These are phyloP conservation scores for Pyricularia pennisetigena DNA, from an alignment of 2,329 filamentous ascomycete genomes.

Conservation along the genomic window DNA sequence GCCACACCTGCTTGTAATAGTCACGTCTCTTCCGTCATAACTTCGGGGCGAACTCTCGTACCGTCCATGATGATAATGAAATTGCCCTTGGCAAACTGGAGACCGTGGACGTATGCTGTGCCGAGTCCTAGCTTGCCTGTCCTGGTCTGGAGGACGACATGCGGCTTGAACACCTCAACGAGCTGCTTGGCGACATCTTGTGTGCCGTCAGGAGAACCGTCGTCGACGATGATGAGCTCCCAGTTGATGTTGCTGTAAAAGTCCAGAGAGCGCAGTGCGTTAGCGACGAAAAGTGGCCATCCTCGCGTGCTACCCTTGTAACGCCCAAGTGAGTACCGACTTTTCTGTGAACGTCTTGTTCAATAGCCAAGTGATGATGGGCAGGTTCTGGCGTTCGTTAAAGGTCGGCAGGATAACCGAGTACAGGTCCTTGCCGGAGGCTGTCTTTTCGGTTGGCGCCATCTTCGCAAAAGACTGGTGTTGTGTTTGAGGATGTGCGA, in stretches of 20 bases:
- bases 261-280: not conserved
- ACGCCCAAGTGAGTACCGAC: constrained; percentile 39
- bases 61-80: constrained; percentile 99
- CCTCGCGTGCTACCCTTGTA: not conserved
- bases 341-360: constrained; percentile 84
- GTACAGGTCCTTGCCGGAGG: constrained; percentile 60
- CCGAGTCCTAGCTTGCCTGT: constrained; percentile 94
- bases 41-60: not conserved
- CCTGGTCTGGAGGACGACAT: constrained; percentile 77
- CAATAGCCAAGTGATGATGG: constrained; percentile 89
- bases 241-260: constrained; percentile 75
- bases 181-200: constrained; percentile 86
- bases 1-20: not conserved
- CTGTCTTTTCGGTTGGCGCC: constrained; percentile 30
- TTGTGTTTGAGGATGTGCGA: not conserved
- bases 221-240: constrained; percentile 97
- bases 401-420: constrained; percentile 96
- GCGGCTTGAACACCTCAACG: constrained; percentile 70
- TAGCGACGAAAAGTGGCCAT: not conserved
- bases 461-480: constrained; percentile 20
- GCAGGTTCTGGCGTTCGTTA: constrained; percentile 95
- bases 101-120: constrained; percentile 89
- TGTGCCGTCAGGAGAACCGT: constrained; percentile 93
- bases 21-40: not conserved
- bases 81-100: constrained; percentile 85